Evolutionary conservation across 352 stramenopile species (phyloP).

Genomic region (Pythium angustatum): DNA sequence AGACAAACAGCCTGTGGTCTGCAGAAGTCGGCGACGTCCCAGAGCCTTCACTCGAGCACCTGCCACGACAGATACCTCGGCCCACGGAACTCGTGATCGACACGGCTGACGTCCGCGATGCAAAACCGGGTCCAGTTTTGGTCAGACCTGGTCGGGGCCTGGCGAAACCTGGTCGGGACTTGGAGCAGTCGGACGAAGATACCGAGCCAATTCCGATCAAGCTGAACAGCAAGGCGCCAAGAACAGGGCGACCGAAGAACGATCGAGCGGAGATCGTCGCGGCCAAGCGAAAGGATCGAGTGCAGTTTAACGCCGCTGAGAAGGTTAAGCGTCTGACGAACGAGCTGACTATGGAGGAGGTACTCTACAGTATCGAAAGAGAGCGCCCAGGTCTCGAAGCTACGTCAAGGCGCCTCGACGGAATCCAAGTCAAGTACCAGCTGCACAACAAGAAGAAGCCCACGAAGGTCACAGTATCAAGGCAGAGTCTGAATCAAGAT

Average conservation of each 20-base stretch:
- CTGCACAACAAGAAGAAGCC: background rate
- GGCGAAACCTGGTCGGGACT: background rate
- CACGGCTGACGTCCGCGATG: background rate
- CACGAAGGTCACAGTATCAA: conserved; percentile 1
- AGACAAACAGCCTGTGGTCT: conserved; percentile 9
- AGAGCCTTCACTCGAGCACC: background rate
- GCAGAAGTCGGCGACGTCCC: conserved; percentile 3
- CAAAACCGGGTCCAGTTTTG: background rate
- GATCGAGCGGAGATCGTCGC: background rate
- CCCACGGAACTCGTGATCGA: background rate
- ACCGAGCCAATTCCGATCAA: background rate
- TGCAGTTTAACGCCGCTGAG: conserved; percentile 15
- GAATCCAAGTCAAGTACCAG: background rate
- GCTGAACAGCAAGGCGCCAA: conserved; percentile 10
- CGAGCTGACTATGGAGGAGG: conserved; percentile 16
- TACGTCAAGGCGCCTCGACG: background rate
- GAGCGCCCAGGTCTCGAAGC: conserved; percentile 11
- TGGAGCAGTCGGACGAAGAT: background rate
- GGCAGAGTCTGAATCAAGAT: conserved; percentile 25
- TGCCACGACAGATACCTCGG: background rate
- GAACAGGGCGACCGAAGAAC: conserved; percentile 4
- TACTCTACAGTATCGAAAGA: conserved; percentile 2
- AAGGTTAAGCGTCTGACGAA: background rate
- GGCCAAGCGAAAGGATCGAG: background rate
- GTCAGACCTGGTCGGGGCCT: background rate